These are phyloP conservation scores for Colletotrichum sp. DNA, from an alignment of 2,329 filamentous ascomycete genomes.

Conservation along the genomic window DNA sequence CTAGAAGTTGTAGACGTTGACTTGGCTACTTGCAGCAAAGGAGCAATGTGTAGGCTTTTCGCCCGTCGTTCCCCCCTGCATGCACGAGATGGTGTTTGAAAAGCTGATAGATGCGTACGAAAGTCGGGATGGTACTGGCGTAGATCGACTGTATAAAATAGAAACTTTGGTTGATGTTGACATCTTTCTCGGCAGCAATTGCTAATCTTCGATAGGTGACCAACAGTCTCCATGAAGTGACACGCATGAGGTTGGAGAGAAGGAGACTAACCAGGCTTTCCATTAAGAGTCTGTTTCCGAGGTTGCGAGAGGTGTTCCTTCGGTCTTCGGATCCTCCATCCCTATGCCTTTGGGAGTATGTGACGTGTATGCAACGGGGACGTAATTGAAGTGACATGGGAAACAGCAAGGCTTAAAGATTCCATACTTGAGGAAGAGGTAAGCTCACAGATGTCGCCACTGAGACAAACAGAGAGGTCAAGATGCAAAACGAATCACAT, in stretches of 20 bases:
- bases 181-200: background rate
- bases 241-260: background rate
- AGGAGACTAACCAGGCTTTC: background rate
- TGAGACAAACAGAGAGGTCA: background rate
- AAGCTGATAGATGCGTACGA: no score
- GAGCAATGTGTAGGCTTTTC: no score
- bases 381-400: background rate
- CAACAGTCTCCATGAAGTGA: background rate
- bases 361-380: background rate
- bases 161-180: background rate
- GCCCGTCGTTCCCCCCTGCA: no score
- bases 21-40: no score
- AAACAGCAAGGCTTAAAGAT: background rate
- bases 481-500: no score
- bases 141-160: no score
- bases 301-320: background rate
- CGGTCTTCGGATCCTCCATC: background rate
- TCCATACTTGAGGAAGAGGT: background rate
- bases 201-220: background rate
- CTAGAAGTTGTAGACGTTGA: no score
- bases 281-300: background rate
- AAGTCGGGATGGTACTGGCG: no score
- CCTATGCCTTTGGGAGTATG: background rate
- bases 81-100: no score
- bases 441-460: background rate